These are phyloP conservation scores for Carpinus viminea DNA, from an alignment of 306 rosid genomes.

Conservation along the genomic window DNA sequence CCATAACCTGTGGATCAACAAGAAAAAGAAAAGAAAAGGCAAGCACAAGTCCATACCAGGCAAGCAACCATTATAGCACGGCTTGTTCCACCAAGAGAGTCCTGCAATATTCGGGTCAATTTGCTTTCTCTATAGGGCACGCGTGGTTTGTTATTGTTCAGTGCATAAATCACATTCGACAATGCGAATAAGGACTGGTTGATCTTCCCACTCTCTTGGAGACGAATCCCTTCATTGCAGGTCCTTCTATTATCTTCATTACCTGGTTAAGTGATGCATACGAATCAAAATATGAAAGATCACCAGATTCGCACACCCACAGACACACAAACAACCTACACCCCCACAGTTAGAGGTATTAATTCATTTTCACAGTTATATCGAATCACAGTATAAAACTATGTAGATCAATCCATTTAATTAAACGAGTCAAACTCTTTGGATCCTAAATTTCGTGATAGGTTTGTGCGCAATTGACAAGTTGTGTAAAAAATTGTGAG, in stretches of 20 bases:
- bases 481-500: no score
- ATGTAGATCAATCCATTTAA: no score
- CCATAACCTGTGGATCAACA: background rate
- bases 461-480: no score
- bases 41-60: constrained; percentile 53
- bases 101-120: constrained; percentile 91
- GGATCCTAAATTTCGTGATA: no score
- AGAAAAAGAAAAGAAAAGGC: constrained; percentile 4
- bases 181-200: constrained; percentile 87
- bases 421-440: no score
- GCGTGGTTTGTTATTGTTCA: constrained; percentile 72
- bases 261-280: constrained; percentile 49
- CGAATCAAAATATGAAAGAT: background rate
- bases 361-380: no score
- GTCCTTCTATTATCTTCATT: constrained; percentile 95
- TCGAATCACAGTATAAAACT: no score
- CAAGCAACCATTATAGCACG: constrained; percentile 92
- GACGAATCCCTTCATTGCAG: constrained; percentile 87
- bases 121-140: constrained; percentile 91
- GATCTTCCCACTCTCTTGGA: constrained; percentile 95
- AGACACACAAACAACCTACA: no score
- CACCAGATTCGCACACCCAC: background rate
- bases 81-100: constrained; percentile 86
- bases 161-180: constrained; percentile 89
- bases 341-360: no score